A percentile compares a stretch with the other conserved stretches of the same genome.
Conservation (phyloP, 768 basidiomycete genomes). For the Sistotremastrum niveocremeum region DNA sequence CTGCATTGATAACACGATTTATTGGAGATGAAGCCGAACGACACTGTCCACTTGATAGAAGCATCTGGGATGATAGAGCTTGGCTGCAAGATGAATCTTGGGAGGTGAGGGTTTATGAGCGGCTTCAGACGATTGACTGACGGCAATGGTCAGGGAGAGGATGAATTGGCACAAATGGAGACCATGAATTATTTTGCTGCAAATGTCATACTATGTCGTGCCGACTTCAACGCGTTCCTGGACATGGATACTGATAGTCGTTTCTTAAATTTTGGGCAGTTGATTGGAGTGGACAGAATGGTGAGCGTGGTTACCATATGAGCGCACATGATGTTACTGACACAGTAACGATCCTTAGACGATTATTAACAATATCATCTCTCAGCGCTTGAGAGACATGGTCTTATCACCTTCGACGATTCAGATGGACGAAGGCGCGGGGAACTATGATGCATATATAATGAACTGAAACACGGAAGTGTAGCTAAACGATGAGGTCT, state of each 20-base stretch:
- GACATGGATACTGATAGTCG: constrained; percentile 35
- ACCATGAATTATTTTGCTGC: constrained; percentile 66
- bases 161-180: constrained; percentile 35
- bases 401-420: too few relatives aligned
- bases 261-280: constrained; percentile 27
- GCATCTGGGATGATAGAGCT: constrained; percentile 41
- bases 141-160: constrained; percentile 37
- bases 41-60: constrained; percentile 24
- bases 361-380: too few relatives aligned
- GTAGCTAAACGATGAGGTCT: too few relatives aligned
- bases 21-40: constrained; percentile 47
- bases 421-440: too few relatives aligned
- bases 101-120: constrained; percentile 26
- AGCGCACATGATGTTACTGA: too few relatives aligned
- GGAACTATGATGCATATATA: too few relatives aligned
- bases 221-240: constrained; percentile 41
- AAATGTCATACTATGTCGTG: constrained; percentile 44
- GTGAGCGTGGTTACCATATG: constrained; percentile 24
- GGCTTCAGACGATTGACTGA: background rate
- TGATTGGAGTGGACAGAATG: constrained; percentile 37
- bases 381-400: too few relatives aligned
- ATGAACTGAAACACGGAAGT: too few relatives aligned
- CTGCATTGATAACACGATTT: constrained; percentile 37
- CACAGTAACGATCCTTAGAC: too few relatives aligned
- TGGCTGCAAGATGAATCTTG: constrained; percentile 49